Base-by-base conservation (phyloP, 192 early-diverging fungal genomes). In the Backusella circina region DNA sequence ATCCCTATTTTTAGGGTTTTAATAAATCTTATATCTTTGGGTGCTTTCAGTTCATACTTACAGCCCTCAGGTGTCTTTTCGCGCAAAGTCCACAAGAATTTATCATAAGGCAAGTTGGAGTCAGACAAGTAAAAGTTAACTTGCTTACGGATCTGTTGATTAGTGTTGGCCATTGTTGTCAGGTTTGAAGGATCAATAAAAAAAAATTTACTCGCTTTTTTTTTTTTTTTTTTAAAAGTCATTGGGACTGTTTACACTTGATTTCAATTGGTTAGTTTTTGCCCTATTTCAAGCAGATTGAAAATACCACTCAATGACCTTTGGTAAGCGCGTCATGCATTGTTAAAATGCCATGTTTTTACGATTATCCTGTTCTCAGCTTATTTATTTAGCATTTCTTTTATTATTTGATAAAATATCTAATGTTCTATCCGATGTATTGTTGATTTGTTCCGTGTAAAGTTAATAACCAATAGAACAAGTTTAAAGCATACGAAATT, bases 71-170 rank as follows among this genome's bases (percentile, higher is more conserved):
- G 41, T 37, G 79, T 75, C 54, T 84, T 85, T 2, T 70, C 72
- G 69, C 77, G 69, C 31, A 85, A 61, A 72, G 78, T 82, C 47
- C 69, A 79, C 76, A 91, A 77, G 65, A 82, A 91, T 51, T 83
- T 90, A 74, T 91, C 89, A 15, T 66, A 72, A 64, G 86, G 85
- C 18, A 91, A 76, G 76, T 91, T 91, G 9, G 80, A 72, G 72
- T 91, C 89, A 67, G 84, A 77, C 74, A 91, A 91, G 78, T 91
- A 91, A 69, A 88, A 91, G 69, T 91, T 87, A 51, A 90, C 86
- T 75, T 90, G 89, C 71, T 84, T 89, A 23, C 87, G 75, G 76
- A 90, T 90, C 67, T 84, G 81, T 67, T 47, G 69, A 68, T 84
- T 86, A 12, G n/a, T 26, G 65, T 37, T 26, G 67, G 38, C 44